phyloP scores from a whole-genome alignment of 352 stramenopile genomes.

The Phytophthora tentaculata region DNA sequence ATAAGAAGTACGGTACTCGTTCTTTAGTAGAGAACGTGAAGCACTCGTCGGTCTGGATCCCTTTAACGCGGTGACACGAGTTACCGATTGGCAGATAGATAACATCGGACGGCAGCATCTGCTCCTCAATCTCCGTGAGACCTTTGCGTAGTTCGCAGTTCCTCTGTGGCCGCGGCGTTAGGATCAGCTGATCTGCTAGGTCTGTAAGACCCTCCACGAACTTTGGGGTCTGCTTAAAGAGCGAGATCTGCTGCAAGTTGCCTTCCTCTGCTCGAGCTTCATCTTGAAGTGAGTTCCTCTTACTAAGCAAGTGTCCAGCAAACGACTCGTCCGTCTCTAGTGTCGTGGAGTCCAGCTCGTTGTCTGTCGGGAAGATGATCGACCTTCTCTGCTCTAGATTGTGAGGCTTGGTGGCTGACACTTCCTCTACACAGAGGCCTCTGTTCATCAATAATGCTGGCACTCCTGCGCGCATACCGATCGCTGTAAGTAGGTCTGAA shows the following conservation, averaged over 20 bases:
- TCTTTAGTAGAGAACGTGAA: constrained; percentile 88
- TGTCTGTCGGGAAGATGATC: constrained; percentile 67
- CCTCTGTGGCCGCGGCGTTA: constrained; percentile 45
- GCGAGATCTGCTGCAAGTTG: constrained; percentile 59
- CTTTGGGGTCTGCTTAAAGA: constrained; percentile 73
- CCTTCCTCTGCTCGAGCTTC: constrained; percentile 67
- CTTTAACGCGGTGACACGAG: constrained; percentile 76
- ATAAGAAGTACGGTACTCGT: constrained; percentile 84
- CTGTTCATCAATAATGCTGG: constrained; percentile 80
- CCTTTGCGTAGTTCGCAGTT: constrained; percentile 59
- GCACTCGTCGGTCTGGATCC: constrained; percentile 74
- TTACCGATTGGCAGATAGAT: constrained; percentile 85
- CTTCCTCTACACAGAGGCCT: constrained; percentile 72
- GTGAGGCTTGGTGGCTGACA: constrained; percentile 46
- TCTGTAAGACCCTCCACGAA: constrained; percentile 78
- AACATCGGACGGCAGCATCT: constrained; percentile 71
- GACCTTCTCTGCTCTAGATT: constrained; percentile 64
- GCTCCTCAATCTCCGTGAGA: constrained; percentile 52
- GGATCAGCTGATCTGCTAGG: constrained; percentile 70
- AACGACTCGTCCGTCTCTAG: constrained; percentile 63
- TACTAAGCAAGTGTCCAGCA: constrained; percentile 55
- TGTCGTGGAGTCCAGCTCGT: constrained; percentile 40
- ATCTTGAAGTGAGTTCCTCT: constrained; percentile 59
- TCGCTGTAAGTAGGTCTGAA: constrained; percentile 65
- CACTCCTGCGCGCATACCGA: constrained; percentile 68